A percentile compares a stretch with the other conserved stretches of the same genome.
phyloP scores from a whole-genome alignment of 148 eudicot species.

The Vaccinium myrtillus region DNA sequence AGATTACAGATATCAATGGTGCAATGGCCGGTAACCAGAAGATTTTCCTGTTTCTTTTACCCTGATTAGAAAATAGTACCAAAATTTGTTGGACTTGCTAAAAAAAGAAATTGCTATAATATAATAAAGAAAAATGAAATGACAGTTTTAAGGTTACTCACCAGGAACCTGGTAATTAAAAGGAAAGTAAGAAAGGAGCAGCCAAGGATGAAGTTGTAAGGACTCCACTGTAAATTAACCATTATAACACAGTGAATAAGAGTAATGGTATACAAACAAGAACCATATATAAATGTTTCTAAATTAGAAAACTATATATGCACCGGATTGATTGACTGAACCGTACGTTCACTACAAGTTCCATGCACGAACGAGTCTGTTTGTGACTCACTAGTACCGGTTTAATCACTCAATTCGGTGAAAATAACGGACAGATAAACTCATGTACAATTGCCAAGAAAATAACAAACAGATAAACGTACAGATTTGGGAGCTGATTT shows the following conservation, averaged over 20 bases:
- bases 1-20: slow-evolving; percentile 44
- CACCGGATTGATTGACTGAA: background rate
- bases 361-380: background rate
- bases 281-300: background rate
- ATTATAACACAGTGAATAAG: background rate
- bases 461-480: background rate
- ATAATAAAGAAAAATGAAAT: background rate
- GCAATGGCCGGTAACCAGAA: slow-evolving; percentile 55
- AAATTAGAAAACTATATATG: background rate
- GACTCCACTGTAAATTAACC: slow-evolving; percentile 34
- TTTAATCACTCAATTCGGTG: background rate
- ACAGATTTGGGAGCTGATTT: slow-evolving; percentile 24
- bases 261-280: background rate
- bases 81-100: background rate
- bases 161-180: slow-evolving; percentile 37
- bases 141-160: slow-evolving; percentile 16
- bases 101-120: background rate
- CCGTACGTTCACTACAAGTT: background rate
- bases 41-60: slow-evolving; percentile 39
- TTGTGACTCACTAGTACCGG: background rate
- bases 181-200: slow-evolving; percentile 50
- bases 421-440: background rate
- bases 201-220: slow-evolving; percentile 44
- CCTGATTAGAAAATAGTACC: slow-evolving; percentile 20
- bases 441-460: background rate